Conservation (phyloP, 805 yeast species). For the Cyberlindnera subsufficiens region DNA sequence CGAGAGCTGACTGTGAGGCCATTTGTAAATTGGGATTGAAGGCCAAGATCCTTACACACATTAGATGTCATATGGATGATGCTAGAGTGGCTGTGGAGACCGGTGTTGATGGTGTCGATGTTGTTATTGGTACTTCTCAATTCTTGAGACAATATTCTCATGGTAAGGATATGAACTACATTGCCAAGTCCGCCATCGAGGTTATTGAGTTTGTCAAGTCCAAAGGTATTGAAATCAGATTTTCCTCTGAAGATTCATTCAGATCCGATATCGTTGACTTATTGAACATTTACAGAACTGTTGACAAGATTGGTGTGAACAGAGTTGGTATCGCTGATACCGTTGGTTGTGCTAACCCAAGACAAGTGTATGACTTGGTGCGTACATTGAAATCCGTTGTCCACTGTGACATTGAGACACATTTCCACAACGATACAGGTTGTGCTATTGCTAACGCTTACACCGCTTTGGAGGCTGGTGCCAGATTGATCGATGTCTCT, state of each 20-base stretch:
- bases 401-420: slow-evolving; percentile 95
- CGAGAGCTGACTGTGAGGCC: slow-evolving; percentile 92
- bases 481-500: slow-evolving; percentile 87
- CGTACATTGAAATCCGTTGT: slow-evolving; percentile 91
- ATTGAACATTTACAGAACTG: slow-evolving; percentile 92
- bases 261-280: slow-evolving; percentile 94
- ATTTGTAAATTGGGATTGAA: slow-evolving; percentile 94
- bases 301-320: slow-evolving; percentile 95
- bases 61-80: slow-evolving; percentile 98
- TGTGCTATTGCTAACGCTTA: slow-evolving; percentile 98
- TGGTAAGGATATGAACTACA: slow-evolving; percentile 98
- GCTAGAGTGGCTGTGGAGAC: slow-evolving; percentile 96
- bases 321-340: slow-evolving; percentile 99
- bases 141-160: slow-evolving; percentile 92
- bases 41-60: slow-evolving; percentile 93
- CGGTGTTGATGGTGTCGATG: slow-evolving; percentile 99
- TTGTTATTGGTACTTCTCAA: slow-evolving; percentile 95
- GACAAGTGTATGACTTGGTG: slow-evolving; percentile 96
- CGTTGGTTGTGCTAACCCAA: slow-evolving; percentile 98
- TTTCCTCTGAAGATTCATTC: slow-evolving; percentile 95
- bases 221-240: slow-evolving; percentile 94
- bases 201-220: slow-evolving; percentile 96
- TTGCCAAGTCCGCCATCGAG: slow-evolving; percentile 92
- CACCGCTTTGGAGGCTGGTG: slow-evolving; percentile 97
- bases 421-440: slow-evolving; percentile 98